A percentile compares a stretch with the other conserved stretches of the same genome.
Evolutionary conservation across 2,329 filamentous ascomycete genomes (phyloP).

Genomic region (Cladosporium sp.): DNA sequence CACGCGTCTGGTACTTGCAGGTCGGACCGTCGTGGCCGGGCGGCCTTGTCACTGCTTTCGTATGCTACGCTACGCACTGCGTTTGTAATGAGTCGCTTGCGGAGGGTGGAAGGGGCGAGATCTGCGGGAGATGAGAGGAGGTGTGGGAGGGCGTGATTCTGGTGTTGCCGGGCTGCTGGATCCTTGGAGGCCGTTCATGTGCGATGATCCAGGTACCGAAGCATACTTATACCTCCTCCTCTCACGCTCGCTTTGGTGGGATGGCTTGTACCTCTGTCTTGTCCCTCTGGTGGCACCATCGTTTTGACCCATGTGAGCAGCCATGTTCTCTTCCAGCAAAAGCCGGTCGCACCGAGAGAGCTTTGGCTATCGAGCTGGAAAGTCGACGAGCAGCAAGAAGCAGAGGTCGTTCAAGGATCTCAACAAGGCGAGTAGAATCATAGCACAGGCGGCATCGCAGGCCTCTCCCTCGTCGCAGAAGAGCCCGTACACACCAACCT

Average conservation of each 20-base stretch:
- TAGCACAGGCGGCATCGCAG: conserved; percentile 28
- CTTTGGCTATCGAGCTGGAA: conserved; percentile 37
- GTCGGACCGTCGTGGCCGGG: conserved; percentile 15
- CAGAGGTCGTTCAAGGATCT: conserved; percentile 40
- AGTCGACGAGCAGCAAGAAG: conserved; percentile 38
- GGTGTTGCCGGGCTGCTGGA: conserved; percentile 11
- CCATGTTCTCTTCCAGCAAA: conserved; percentile 35
- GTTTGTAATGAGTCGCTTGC: conserved; percentile 15
- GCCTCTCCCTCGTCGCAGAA: conserved; percentile 32
- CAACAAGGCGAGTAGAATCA: conserved; percentile 30
- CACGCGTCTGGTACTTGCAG: conserved; percentile 11
- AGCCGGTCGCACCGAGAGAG: conserved; percentile 39
- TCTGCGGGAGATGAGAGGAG: conserved; percentile 15
- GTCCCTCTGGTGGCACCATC: background rate
- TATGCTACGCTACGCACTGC: conserved; percentile 5
- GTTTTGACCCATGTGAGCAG: conserved; percentile 6
- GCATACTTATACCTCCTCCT: conserved; percentile 24
- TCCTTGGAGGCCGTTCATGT: conserved; percentile 9
- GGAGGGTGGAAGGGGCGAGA: background rate
- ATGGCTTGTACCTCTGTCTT: conserved; percentile 17
- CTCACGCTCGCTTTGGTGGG: conserved; percentile 14
- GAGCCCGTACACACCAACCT: conserved; percentile 35
- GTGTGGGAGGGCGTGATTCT: conserved; percentile 10
- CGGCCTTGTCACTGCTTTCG: conserved; percentile 20
- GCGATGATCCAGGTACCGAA: background rate